Percentiles rank a stretch among this genome's conserved stretches.
Evolutionary conservation across 2,329 filamentous ascomycete species (phyloP).

Genomic region (Coleophoma cylindrospora): DNA sequence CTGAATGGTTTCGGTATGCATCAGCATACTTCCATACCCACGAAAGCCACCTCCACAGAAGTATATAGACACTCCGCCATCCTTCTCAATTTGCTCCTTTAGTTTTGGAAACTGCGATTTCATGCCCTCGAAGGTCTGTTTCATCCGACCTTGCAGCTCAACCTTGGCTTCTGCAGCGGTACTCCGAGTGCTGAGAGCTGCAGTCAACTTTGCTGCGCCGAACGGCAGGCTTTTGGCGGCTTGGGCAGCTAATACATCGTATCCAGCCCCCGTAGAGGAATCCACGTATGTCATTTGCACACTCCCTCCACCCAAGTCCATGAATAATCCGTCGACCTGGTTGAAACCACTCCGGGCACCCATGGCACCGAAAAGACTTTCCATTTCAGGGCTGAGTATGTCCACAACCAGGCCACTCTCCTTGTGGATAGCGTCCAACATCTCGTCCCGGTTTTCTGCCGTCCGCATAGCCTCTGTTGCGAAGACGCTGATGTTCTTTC

Average conservation of each 20-base stretch:
- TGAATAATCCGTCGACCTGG: constrained; percentile 70
- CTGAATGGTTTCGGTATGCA: constrained; percentile 66
- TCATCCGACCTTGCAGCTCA: constrained; percentile 49
- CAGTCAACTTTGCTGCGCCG: constrained; percentile 53
- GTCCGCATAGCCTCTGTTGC: constrained; percentile 87
- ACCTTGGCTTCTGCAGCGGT: constrained; percentile 37
- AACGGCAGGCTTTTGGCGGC: constrained; percentile 55
- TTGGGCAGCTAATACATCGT: constrained; percentile 47
- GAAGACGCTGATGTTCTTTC: constrained; percentile 64
- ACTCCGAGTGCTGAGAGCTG: constrained; percentile 37
- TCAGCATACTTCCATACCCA: constrained; percentile 85
- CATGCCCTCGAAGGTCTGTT: constrained; percentile 52
- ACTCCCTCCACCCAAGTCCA: constrained; percentile 77
- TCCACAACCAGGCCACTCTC: constrained; percentile 64
- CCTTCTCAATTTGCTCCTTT: constrained; percentile 30
- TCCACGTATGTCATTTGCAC: constrained; percentile 62
- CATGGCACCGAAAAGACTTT: constrained; percentile 78
- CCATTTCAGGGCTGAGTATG: constrained; percentile 72
- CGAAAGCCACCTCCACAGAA: constrained; percentile 87
- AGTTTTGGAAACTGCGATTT: constrained; percentile 46
- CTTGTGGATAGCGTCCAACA: constrained; percentile 58
- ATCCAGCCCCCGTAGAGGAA: constrained; percentile 32
- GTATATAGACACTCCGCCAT: constrained; percentile 63
- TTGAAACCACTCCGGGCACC: constrained; percentile 74
- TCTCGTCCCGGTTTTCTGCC: constrained; percentile 66